These are phyloP conservation scores for Cryoendolithus antarcticus DNA, from an alignment of 2,329 filamentous ascomycete species.

Conservation along the genomic window DNA sequence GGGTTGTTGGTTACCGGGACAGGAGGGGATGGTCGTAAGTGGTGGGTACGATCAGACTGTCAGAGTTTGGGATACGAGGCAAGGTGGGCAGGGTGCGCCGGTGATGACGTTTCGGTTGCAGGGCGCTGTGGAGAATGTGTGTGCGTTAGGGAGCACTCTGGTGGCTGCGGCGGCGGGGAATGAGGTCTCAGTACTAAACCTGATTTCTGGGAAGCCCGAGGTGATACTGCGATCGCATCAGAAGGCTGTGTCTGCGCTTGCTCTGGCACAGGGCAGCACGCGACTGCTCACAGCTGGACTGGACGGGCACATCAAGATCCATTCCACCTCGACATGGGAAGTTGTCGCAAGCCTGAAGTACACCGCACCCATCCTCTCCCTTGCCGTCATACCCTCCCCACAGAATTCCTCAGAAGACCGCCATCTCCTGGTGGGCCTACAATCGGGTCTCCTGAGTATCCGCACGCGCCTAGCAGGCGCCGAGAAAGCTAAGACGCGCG, in stretches of 20 bases:
- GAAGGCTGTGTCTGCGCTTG: slow-evolving; percentile 87
- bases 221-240: slow-evolving; percentile 88
- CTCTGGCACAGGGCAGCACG: slow-evolving; percentile 65
- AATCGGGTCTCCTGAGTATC: slow-evolving; percentile 81
- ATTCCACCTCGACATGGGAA: slow-evolving; percentile 89
- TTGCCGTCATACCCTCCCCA: slow-evolving; percentile 56
- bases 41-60: slow-evolving; percentile 94
- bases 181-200: slow-evolving; percentile 79
- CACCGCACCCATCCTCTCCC: slow-evolving; percentile 74
- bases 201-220: slow-evolving; percentile 79
- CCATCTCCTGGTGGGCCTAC: slow-evolving; percentile 89
- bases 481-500: slow-evolving; percentile 62
- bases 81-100: slow-evolving; percentile 41
- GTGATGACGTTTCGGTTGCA: slow-evolving; percentile 93
- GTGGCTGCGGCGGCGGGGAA: slow-evolving; percentile 76
- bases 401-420: slow-evolving; percentile 66
- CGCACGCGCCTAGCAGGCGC: slow-evolving; percentile 76
- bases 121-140: slow-evolving; percentile 77
- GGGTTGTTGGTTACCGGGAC: slow-evolving; percentile 71
- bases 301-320: slow-evolving; percentile 94
- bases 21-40: slow-evolving; percentile 64
- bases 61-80: slow-evolving; percentile 81
- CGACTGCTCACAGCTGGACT: slow-evolving; percentile 78
- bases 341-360: slow-evolving; percentile 94
- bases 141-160: slow-evolving; percentile 76